Evolutionary conservation across 2,329 filamentous ascomycete species (phyloP).

Genomic region (Venturia asperata): DNA sequence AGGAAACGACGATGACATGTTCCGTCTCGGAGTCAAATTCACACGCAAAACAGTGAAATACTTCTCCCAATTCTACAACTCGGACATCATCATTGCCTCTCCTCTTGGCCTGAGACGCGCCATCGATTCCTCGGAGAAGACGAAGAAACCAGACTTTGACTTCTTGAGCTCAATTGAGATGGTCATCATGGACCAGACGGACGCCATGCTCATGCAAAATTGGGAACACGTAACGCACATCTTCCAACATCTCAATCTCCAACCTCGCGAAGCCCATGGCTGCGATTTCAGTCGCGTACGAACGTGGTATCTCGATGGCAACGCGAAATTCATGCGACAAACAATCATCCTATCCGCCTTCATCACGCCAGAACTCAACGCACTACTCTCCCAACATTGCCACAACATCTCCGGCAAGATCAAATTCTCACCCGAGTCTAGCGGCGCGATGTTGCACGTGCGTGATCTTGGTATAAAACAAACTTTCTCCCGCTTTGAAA

Average conservation of each 20-base stretch:
- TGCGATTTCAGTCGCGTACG: constrained; percentile 90
- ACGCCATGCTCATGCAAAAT: constrained; percentile 94
- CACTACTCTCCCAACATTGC: constrained; percentile 67
- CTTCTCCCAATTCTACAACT: constrained; percentile 92
- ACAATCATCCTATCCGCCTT: constrained; percentile 76
- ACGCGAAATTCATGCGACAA: constrained; percentile 74
- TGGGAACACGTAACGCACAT: constrained; percentile 95
- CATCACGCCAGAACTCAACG: constrained; percentile 80
- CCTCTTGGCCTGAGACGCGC: constrained; percentile 84
- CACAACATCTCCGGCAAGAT: constrained; percentile 74
- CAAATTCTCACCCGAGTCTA: constrained; percentile 61
- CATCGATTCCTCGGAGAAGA: constrained; percentile 69
- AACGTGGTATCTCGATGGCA: constrained; percentile 86
- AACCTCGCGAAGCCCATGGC: constrained; percentile 81
- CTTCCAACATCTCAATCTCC: constrained; percentile 83
- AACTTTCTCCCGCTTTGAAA: constrained; percentile 82
- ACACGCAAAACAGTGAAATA: constrained; percentile 93
- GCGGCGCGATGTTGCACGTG: constrained; percentile 58
- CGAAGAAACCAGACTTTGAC: constrained; percentile 68
- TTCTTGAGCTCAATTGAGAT: constrained; percentile 92
- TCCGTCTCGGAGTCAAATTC: constrained; percentile 91
- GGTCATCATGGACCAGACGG: constrained; percentile 82
- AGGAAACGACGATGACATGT: constrained; percentile 96
- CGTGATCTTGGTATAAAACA: constrained; percentile 50
- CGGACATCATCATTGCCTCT: constrained; percentile 88